Evolutionary conservation across 108 stramenopile genomes (phyloP), one percentile per base, ranked within the genome.

Genomic region (Mayamaea pseudoterrestris): DNA sequence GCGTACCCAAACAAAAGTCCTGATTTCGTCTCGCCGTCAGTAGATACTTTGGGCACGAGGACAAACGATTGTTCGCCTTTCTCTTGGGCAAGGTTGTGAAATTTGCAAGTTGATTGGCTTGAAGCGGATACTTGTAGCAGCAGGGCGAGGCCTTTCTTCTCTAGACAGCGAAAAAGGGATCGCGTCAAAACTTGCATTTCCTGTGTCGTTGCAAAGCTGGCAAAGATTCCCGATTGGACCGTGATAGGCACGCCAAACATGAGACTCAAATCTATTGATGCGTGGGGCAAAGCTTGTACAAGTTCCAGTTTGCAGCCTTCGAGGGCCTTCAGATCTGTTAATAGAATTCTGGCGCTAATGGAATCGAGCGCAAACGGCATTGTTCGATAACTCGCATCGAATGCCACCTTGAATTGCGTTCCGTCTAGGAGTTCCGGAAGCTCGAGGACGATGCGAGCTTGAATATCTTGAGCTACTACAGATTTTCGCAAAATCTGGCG

Each of bases 1-100:
- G 44, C 44, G 44, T 44, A 44, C n/a, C 22, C 24, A 14, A 44
- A 44, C 14, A 44, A 22, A 5, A 44, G 23, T 23, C 44, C 44
- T 3, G 24, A 44, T 7, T 21, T 20, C 3, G 44, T 44, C 44
- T 26, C n/a, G 3, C 24, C 22, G n/a, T 44, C 26, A 9, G 44
- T 20, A 5, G 26, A 44, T 21, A 26, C 44, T 27, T 44, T 16
- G 5, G 44, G 24, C 44, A 44, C 26, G 18, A 44, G 4, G 3
- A 44, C 24, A 27, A 44, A 44, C 4, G n/a, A 6, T 20, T 44
- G 44, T n/a, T 14, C 22, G 9, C 22, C 44, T 3, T 23, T 9
- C 5, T 13, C n/a, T 6, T 9, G 24, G 5, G n/a, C 22, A 20
- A 5, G 4, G 32, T 13, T 34, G 9, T 34, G 32, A 9, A 13